Evolutionary conservation across 2,329 filamentous ascomycete species (phyloP).

Genomic region (Plectosphaerella sp.): DNA sequence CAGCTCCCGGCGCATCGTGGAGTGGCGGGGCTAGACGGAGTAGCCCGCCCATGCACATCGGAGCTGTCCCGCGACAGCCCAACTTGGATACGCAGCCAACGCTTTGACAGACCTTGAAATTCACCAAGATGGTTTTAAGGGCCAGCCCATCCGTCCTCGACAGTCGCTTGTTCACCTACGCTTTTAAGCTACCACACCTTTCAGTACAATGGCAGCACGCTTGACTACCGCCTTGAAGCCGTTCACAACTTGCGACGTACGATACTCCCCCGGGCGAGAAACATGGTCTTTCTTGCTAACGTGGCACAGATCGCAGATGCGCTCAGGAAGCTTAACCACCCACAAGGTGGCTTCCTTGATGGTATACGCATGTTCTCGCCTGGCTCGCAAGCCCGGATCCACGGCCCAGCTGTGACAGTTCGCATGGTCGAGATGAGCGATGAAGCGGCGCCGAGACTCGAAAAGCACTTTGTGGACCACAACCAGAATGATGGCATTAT

Average conservation of each 20-base stretch:
- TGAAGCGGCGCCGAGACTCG: conserved; percentile 15
- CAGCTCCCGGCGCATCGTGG: too few relatives aligned
- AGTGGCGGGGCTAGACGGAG: background rate
- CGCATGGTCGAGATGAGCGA: conserved; percentile 22
- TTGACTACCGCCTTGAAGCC: background rate
- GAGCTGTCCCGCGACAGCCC: background rate
- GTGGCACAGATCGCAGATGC: conserved; percentile 16
- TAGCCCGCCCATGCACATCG: background rate
- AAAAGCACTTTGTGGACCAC: conserved; percentile 21
- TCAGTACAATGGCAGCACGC: background rate
- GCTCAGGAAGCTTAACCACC: conserved; percentile 22
- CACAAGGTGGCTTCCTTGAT: conserved; percentile 18
- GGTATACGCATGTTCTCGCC: conserved; percentile 19
- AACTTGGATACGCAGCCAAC: background rate
- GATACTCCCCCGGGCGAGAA: background rate
- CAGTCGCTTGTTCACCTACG: background rate
- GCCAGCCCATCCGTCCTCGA: background rate
- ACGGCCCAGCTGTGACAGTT: conserved; percentile 22
- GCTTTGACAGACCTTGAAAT: background rate
- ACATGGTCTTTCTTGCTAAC: background rate
- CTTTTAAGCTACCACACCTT: background rate
- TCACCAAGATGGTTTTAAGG: too few relatives aligned
- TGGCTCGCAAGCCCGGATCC: conserved; percentile 18
- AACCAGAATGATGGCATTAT: conserved; percentile 19
- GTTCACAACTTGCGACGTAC: background rate